These are phyloP conservation scores for Geotrichum reessii DNA, from an alignment of 1,139 yeast species.

Conservation along the genomic window DNA sequence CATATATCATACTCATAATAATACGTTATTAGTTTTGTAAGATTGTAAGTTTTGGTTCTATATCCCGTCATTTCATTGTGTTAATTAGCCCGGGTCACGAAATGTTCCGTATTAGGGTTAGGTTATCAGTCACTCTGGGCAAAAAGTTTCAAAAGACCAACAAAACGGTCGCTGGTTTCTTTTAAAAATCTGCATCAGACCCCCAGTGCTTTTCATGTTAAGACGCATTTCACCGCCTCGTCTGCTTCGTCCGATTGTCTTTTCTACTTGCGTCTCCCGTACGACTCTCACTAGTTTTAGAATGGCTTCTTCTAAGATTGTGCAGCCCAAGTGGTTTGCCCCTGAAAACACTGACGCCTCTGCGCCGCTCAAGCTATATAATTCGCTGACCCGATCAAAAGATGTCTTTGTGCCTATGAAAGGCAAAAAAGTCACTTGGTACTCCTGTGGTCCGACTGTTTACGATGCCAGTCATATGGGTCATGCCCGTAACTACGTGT, in stretches of 20 bases:
- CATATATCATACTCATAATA: too few species aligned
- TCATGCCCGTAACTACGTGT: constrained; percentile 96
- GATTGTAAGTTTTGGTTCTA: not conserved
- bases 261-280: not conserved
- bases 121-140: not conserved
- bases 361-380: constrained; percentile 50
- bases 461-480: constrained; percentile 98
- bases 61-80: not conserved
- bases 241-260: not conserved
- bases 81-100: not conserved
- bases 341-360: constrained; percentile 30
- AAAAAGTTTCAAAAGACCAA: not conserved
- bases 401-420: constrained; percentile 64
- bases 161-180: not conserved
- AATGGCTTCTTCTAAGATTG: constrained; percentile 8
- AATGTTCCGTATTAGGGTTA: not conserved
- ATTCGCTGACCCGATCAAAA: constrained; percentile 78
- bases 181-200: not conserved
- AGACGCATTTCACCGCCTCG: not conserved
- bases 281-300: not conserved
- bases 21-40: not conserved
- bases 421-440: constrained; percentile 74
- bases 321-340: constrained; percentile 43
- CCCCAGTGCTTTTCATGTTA: constrained; percentile 1
- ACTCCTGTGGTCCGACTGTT: constrained; percentile 98